phyloP scores from a whole-genome alignment of 768 basidiomycete species.

The Tricholoma terreum region DNA sequence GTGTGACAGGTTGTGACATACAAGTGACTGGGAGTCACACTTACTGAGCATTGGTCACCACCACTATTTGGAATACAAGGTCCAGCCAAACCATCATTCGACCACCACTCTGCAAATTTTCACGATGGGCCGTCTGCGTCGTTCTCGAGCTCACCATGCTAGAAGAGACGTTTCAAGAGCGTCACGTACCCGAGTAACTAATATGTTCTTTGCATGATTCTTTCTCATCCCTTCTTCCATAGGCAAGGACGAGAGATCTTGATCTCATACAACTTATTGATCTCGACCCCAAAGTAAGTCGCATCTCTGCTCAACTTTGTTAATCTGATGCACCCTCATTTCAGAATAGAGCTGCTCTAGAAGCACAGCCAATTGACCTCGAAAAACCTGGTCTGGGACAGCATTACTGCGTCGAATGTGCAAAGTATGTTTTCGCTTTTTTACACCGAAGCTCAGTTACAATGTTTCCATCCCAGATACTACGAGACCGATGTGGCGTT shows the following conservation, averaged over 20 bases:
- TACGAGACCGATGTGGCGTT: conserved; percentile 84
- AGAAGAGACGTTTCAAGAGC: conserved; percentile 86
- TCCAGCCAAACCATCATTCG: too few species aligned
- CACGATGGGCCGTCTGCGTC: conserved; percentile 75
- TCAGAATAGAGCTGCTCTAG: conserved; percentile 71
- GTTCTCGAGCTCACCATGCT: conserved; percentile 82
- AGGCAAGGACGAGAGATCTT: conserved; percentile 80
- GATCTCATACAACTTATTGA: conserved; percentile 94
- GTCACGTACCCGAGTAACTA: conserved; percentile 71
- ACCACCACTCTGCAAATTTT: too few species aligned
- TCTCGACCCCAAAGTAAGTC: conserved; percentile 72
- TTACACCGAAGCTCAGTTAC: neutral
- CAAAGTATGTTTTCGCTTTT: conserved; percentile 56
- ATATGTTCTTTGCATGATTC: neutral
- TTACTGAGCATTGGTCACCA: too few species aligned
- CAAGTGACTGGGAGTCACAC: too few species aligned
- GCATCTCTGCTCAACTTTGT: neutral
- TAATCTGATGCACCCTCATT: neutral
- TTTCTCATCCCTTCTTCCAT: neutral
- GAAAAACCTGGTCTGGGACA: conserved; percentile 91
- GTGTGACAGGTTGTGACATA: too few species aligned
- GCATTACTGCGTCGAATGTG: conserved; percentile 96
- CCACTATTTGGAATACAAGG: too few species aligned
- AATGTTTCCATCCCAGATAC: conserved; percentile 44
- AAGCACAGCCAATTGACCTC: conserved; percentile 82